phyloP scores from a whole-genome alignment of 176 grass and related monocot genomes.

The Sorghum bicolor region DNA sequence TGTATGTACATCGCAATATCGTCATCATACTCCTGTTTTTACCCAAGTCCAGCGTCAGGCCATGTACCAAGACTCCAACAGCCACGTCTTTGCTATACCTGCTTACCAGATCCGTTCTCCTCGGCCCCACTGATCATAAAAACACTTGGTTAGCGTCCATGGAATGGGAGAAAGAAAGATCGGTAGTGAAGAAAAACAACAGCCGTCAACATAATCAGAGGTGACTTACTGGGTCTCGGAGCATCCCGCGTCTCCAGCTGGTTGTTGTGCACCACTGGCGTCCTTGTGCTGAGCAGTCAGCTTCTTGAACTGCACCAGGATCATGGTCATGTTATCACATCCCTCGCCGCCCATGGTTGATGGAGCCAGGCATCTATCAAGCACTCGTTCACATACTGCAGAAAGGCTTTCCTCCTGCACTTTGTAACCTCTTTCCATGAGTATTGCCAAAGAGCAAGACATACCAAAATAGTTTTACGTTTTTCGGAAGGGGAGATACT shows the following conservation, averaged over 20 bases:
- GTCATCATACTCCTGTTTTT: not conserved
- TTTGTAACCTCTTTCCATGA: constrained; percentile 25
- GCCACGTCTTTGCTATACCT: not conserved
- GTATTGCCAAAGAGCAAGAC: not conserved
- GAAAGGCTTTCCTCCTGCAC: constrained; percentile 77
- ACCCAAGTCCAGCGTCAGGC: not conserved
- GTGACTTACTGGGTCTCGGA: not conserved
- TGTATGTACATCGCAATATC: constrained; percentile 36
- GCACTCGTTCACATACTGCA: constrained; percentile 70
- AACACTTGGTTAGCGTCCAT: not conserved
- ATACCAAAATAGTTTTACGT: not conserved
- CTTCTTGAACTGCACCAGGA: constrained; percentile 86
- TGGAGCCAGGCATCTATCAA: constrained; percentile 88
- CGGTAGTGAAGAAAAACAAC: not conserved
- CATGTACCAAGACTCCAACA: not conserved
- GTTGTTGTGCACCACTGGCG: not conserved
- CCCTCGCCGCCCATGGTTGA: constrained; percentile 78
- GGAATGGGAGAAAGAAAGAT: not conserved
- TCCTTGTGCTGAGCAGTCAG: constrained; percentile 15
- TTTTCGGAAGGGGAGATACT: not conserved
- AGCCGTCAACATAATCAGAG: not conserved
- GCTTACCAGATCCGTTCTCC: constrained; percentile 30
- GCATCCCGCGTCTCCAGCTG: not conserved
- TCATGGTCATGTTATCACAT: constrained; percentile 96
- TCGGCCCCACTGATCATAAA: constrained; percentile 7